Conservation (phyloP, 73 alveolate species). For the Paramecium caudatum region DNA sequence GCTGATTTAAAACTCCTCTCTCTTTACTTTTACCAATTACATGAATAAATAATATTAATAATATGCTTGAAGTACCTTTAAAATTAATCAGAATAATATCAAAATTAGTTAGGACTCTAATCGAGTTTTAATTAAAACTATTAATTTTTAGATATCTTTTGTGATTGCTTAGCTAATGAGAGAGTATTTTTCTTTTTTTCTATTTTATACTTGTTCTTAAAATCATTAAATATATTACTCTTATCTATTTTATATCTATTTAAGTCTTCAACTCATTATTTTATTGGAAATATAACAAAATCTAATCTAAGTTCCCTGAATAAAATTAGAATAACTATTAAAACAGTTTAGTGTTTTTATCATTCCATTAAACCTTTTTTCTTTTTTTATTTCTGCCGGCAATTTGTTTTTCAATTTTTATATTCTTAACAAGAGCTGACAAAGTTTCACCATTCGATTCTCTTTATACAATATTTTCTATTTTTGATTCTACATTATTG, state of each 20-base stretch:
- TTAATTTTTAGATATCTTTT: neutral
- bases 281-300: slow-evolving; percentile 11
- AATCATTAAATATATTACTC: neutral
- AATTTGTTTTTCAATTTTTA: slow-evolving; percentile 11
- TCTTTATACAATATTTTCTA: no score
- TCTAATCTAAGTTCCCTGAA: slow-evolving; percentile 32
- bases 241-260: slow-evolving; percentile 15
- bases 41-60: neutral
- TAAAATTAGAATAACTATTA: neutral
- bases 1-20: slow-evolving; percentile 5
- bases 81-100: neutral
- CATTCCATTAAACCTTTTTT: slow-evolving; percentile 49
- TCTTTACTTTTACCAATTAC: neutral
- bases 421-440: neutral
- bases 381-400: slow-evolving; percentile 34
- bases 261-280: slow-evolving; percentile 18
- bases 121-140: neutral
- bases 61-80: neutral
- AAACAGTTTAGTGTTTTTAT: neutral
- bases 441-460: slow-evolving; percentile 39
- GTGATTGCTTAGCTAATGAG: neutral
- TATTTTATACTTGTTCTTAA: neutral
- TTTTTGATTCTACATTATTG: no score
- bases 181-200: slow-evolving; percentile 13
- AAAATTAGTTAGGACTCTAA: no score